These are phyloP conservation scores for Passiflora organensis DNA, from an alignment of 345 rosid genomes.

Conservation along the genomic window DNA sequence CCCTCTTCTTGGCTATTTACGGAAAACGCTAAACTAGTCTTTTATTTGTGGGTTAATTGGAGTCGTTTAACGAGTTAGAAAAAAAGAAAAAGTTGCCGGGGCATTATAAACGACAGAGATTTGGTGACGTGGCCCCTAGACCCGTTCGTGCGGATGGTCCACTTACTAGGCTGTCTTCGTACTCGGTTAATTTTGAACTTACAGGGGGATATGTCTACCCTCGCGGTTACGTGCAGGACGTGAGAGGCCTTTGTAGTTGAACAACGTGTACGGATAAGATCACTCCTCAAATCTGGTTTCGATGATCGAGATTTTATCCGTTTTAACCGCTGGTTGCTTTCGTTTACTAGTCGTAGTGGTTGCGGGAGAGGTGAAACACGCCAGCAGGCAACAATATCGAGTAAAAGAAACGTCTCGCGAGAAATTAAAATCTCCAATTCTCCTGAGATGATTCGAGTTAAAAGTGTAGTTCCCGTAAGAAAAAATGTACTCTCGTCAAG, in stretches of 20 bases:
- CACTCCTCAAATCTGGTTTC: background rate
- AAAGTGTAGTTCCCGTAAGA: too few relatives aligned
- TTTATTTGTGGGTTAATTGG: too few relatives aligned
- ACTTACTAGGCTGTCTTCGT: too few relatives aligned
- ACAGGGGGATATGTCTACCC: too few relatives aligned
- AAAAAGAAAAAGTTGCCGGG: background rate
- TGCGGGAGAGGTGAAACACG: too few relatives aligned
- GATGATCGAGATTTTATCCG: constrained; percentile 18
- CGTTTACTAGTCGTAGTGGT: background rate
- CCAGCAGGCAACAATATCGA: too few relatives aligned
- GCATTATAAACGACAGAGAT: constrained; percentile 44
- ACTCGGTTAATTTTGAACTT: too few relatives aligned
- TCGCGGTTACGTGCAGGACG: constrained; percentile 23
- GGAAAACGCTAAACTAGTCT: too few relatives aligned
- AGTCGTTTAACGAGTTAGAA: too few relatives aligned
- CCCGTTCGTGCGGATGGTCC: constrained; percentile 63
- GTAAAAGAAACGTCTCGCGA: constrained; percentile 21
- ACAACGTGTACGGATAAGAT: constrained; percentile 30
- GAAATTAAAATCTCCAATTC: background rate
- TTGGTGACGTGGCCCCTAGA: constrained; percentile 41
- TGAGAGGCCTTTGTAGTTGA: background rate
- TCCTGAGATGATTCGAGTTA: too few relatives aligned
- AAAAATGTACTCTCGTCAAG: too few relatives aligned
- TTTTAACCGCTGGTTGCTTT: constrained; percentile 17
- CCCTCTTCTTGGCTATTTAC: too few relatives aligned